Evolutionary conservation across 768 basidiomycete genomes (phyloP).

Genomic region (Suillus ampliporus): DNA sequence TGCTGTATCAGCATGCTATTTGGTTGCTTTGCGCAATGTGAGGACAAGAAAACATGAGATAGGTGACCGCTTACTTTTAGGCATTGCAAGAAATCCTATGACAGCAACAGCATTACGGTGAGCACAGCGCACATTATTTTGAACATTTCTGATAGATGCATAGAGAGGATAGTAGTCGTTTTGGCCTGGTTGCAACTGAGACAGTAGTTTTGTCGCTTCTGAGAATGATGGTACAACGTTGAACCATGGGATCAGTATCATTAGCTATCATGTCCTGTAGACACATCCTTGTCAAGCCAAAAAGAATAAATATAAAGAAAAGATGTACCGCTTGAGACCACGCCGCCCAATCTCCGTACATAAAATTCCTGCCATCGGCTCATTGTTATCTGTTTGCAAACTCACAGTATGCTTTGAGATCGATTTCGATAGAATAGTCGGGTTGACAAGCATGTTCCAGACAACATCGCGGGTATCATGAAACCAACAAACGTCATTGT

Average conservation of each 20-base stretch:
- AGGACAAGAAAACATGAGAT: too few species aligned
- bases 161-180: conserved; percentile 19
- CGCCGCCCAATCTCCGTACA: conserved; percentile 24
- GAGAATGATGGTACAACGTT: conserved; percentile 18
- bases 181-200: conserved; percentile 17
- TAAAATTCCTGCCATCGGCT: conserved; percentile 11
- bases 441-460: too few species aligned
- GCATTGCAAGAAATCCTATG: conserved; percentile 37
- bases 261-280: too few species aligned
- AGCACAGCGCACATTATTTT: conserved; percentile 15
- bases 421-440: too few species aligned
- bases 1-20: conserved; percentile 18
- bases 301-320: background rate
- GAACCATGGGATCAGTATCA: conserved; percentile 17
- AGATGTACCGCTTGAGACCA: conserved; percentile 23
- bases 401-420: too few species aligned
- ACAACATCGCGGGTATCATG: too few species aligned
- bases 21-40: background rate
- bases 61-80: conserved; percentile 31
- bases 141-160: conserved; percentile 16
- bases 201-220: conserved; percentile 20
- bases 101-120: conserved; percentile 18
- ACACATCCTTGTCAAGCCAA: too few species aligned
- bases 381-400: too few species aligned
- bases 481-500: too few species aligned